A percentile compares a stretch with the other conserved stretches of the same genome.
Evolutionary conservation across 2,329 filamentous ascomycete species (phyloP).

Genomic region (Lachnellula subtilissima): DNA sequence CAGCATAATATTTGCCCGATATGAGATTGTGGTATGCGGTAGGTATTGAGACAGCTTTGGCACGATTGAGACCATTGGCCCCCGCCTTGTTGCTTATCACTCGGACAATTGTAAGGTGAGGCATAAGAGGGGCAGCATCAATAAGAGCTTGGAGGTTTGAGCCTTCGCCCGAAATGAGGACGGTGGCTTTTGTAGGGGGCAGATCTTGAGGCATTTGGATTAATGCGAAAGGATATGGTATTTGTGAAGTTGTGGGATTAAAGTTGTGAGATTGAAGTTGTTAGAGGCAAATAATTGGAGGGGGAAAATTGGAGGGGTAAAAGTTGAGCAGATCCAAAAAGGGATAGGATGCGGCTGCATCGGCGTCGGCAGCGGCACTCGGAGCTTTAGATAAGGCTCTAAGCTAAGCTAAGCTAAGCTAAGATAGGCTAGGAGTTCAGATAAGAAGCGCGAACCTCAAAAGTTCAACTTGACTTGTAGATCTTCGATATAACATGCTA

Average conservation of each 20-base stretch:
- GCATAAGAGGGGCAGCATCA: slow-evolving; percentile 39
- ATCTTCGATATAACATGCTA: too few species aligned
- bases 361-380: too few species aligned
- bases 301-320: too few species aligned
- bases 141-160: slow-evolving; percentile 67
- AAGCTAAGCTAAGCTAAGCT: too few species aligned
- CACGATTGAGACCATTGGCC: slow-evolving; percentile 60
- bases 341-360: too few species aligned
- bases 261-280: too few species aligned
- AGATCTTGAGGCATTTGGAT: slow-evolving; percentile 11
- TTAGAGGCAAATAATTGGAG: too few species aligned
- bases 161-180: slow-evolving; percentile 64
- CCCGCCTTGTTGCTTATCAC: slow-evolving; percentile 63
- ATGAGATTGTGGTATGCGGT: slow-evolving; percentile 64
- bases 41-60: slow-evolving; percentile 53
- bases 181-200: slow-evolving; percentile 40
- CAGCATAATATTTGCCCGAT: slow-evolving; percentile 39
- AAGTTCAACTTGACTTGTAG: too few species aligned
- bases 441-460: too few species aligned
- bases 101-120: slow-evolving; percentile 47
- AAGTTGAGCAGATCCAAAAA: too few species aligned
- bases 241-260: not conserved
- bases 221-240: not conserved
- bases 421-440: too few species aligned
- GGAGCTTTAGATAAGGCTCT: too few species aligned